Conservation (phyloP, 2,329 filamentous ascomycete genomes). For the Akanthomyces lecanii region DNA sequence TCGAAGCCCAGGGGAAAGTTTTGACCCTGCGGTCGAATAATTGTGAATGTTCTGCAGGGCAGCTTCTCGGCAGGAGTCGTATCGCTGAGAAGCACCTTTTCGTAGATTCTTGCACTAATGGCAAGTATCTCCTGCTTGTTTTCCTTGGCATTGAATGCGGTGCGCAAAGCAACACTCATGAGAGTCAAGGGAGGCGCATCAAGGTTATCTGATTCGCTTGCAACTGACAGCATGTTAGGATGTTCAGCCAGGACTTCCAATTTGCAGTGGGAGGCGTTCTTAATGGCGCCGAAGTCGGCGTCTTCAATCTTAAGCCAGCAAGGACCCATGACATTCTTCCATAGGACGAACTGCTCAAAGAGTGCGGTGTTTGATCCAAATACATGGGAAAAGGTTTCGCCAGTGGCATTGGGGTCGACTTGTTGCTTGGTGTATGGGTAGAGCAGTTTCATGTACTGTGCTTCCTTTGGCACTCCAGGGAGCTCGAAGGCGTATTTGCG, state of each 20-base stretch:
- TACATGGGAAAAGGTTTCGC: conserved; percentile 88
- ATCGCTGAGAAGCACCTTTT: conserved; percentile 81
- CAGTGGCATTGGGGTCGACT: conserved; percentile 65
- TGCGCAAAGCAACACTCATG: conserved; percentile 92
- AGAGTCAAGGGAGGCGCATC: conserved; percentile 84
- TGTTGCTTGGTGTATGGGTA: conserved; percentile 78
- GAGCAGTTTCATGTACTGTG: conserved; percentile 89
- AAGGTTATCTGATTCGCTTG: conserved; percentile 74
- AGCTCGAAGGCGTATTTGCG: conserved; percentile 97
- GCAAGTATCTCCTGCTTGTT: conserved; percentile 96
- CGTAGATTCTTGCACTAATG: conserved; percentile 87
- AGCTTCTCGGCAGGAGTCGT: conserved; percentile 85
- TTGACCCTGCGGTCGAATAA: conserved; percentile 74
- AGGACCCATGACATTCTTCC: conserved; percentile 98
- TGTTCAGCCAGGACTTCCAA: conserved; percentile 80
- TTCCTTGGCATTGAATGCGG: conserved; percentile 80
- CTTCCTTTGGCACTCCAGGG: conserved; percentile 78
- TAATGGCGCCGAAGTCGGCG: conserved; percentile 76
- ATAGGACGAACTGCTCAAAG: conserved; percentile 97
- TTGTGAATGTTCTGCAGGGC: conserved; percentile 84
- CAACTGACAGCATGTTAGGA: conserved; percentile 67
- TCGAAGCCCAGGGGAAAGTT: conserved; percentile 87
- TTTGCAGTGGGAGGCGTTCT: conserved; percentile 92
- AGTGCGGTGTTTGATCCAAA: conserved; percentile 91
- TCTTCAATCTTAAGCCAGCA: conserved; percentile 93